Evolutionary conservation across 192 early-diverging fungal genomes (phyloP).

Genomic region (Hyaloraphidium curvatum): DNA sequence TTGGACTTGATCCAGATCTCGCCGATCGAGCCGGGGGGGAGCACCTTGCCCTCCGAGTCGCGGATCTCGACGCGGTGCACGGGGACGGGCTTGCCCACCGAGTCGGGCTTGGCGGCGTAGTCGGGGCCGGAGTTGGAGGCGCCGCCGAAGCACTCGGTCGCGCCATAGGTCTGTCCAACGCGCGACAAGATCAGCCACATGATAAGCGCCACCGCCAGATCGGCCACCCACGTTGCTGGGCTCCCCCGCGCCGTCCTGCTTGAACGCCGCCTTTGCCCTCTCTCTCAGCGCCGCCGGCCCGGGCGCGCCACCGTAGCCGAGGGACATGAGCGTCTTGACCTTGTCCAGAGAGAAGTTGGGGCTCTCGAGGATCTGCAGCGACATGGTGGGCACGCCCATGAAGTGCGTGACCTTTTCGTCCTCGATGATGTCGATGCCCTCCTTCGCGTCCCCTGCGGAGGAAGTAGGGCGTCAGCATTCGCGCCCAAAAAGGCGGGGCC

Average conservation of each 20-base stretch:
- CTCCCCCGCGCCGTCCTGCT: slow-evolving; percentile 2
- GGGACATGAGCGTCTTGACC: background rate
- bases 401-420: slow-evolving; percentile 4
- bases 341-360: slow-evolving; percentile 6
- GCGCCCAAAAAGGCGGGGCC: too few species aligned
- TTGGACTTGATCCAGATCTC: background rate
- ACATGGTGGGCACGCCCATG: slow-evolving; percentile 11
- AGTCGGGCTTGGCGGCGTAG: slow-evolving; percentile 4
- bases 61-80: slow-evolving; percentile 5
- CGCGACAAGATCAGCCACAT: background rate
- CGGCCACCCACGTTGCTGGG: background rate
- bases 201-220: background rate
- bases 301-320: slow-evolving; percentile 4
- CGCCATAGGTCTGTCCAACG: slow-evolving; percentile 7
- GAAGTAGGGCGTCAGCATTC: too few species aligned
- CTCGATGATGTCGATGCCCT: slow-evolving; percentile 7
- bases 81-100: slow-evolving; percentile 2
- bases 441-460: slow-evolving; percentile 5
- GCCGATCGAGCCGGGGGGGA: background rate
- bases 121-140: background rate
- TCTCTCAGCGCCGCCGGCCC: background rate
- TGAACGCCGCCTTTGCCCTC: slow-evolving; percentile 2
- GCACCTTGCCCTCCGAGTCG: background rate
- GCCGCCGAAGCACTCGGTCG: slow-evolving; percentile 8
- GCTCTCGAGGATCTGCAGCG: slow-evolving; percentile 7